A percentile compares a stretch with the other conserved stretches of the same genome.
Conservation (phyloP, 2,329 filamentous ascomycete genomes). For the Aspergillus pseudotamarii region DNA sequence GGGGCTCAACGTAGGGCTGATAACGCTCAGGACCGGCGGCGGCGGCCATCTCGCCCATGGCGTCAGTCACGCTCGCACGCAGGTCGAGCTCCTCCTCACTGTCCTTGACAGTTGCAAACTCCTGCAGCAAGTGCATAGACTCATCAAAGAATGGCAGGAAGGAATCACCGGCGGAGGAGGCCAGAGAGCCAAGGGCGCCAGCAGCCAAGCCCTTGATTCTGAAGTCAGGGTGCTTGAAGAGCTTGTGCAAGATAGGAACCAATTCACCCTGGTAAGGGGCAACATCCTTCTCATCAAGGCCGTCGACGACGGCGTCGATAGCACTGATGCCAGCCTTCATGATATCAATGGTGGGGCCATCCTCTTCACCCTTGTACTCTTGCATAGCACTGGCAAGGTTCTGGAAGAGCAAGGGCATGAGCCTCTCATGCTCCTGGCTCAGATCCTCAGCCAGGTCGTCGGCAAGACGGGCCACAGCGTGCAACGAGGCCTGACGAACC, state of each 20-base stretch:
- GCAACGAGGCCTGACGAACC: constrained; percentile 84
- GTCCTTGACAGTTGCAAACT: constrained; percentile 83
- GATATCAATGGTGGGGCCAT: constrained; percentile 79
- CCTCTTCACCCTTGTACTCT: constrained; percentile 64
- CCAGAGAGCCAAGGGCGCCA: constrained; percentile 87
- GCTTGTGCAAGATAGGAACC: constrained; percentile 78
- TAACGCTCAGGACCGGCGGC: constrained; percentile 86
- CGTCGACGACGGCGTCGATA: constrained; percentile 84
- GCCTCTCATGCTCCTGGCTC: constrained; percentile 77
- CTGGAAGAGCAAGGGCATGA: constrained; percentile 82
- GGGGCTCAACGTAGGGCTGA: constrained; percentile 84
- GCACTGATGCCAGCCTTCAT: constrained; percentile 88
- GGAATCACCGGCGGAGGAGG: constrained; percentile 75
- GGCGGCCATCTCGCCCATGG: constrained; percentile 87
- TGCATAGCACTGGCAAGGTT: constrained; percentile 82
- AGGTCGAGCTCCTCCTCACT: constrained; percentile 88
- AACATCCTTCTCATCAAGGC: constrained; percentile 72
- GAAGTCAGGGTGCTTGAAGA: constrained; percentile 81
- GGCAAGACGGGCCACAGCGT: constrained; percentile 84
- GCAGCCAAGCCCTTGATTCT: constrained; percentile 89
- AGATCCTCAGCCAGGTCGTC: constrained; percentile 94
- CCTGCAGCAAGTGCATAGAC: constrained; percentile 85
- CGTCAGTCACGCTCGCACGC: constrained; percentile 85
- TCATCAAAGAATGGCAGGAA: constrained; percentile 92
- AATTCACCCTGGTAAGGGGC: constrained; percentile 79